phyloP scores from a whole-genome alignment of 2,329 filamentous ascomycete species.

The Aspergillus texensis region DNA sequence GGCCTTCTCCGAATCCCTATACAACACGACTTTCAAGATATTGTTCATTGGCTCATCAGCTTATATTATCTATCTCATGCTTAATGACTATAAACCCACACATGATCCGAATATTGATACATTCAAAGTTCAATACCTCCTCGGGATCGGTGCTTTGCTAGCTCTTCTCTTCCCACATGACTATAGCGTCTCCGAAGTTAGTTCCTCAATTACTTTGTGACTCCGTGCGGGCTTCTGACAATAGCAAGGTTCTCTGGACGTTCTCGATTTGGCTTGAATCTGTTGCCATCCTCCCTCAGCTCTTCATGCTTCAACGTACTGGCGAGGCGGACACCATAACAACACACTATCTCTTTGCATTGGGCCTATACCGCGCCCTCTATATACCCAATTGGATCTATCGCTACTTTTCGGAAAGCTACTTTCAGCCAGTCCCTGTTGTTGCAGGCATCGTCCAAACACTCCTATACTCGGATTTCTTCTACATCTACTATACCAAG shows the following conservation, averaged over 20 bases:
- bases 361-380: slow-evolving; percentile 86
- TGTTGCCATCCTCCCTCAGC: slow-evolving; percentile 92
- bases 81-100: slow-evolving; percentile 94
- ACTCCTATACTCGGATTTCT: slow-evolving; percentile 96
- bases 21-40: slow-evolving; percentile 95
- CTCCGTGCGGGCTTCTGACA: slow-evolving; percentile 11
- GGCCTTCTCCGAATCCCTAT: slow-evolving; percentile 76
- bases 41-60: slow-evolving; percentile 87
- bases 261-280: slow-evolving; percentile 98
- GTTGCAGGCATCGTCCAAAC: slow-evolving; percentile 91
- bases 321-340: slow-evolving; percentile 99
- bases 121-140: slow-evolving; percentile 93
- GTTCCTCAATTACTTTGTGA: slow-evolving; percentile 17
- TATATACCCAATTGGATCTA: slow-evolving; percentile 99
- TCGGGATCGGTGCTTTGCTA: slow-evolving; percentile 76
- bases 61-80: slow-evolving; percentile 98
- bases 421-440: slow-evolving; percentile 85
- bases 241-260: slow-evolving; percentile 80
- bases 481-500: slow-evolving; percentile 99
- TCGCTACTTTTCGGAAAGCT: slow-evolving; percentile 77
- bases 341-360: slow-evolving; percentile 93
- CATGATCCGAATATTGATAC: slow-evolving; percentile 97
- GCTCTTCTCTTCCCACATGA: slow-evolving; percentile 82
- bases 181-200: slow-evolving; percentile 72
- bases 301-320: slow-evolving; percentile 97